phyloP scores from a whole-genome alignment of 768 basidiomycete genomes.

The Termitomyces sp. region DNA sequence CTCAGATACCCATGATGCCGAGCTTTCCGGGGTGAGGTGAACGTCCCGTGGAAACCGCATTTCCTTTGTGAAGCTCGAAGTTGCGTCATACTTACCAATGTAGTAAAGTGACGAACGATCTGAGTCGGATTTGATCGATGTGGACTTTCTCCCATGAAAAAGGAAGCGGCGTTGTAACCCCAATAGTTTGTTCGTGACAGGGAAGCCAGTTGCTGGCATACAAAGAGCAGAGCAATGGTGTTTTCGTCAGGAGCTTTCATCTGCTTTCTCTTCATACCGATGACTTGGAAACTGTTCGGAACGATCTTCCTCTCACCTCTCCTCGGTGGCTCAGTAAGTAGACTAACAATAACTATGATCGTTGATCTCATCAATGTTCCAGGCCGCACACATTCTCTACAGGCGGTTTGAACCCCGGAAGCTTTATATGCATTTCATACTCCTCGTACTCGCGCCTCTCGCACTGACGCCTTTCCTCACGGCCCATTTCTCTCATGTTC shows the following conservation, averaged over 20 bases:
- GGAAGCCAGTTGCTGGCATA: background rate
- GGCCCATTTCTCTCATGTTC: background rate
- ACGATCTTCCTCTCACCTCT: background rate
- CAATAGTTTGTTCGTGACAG: background rate
- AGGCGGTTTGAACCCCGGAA: slow-evolving; percentile 10
- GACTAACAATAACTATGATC: background rate
- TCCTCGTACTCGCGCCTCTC: slow-evolving; percentile 11
- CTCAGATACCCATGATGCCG: no score
- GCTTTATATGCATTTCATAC: slow-evolving; percentile 3
- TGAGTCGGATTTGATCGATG: no score
- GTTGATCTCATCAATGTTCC: background rate
- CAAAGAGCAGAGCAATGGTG: background rate
- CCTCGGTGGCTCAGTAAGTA: slow-evolving; percentile 3
- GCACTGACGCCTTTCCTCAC: slow-evolving; percentile 1
- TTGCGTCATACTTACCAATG: no score
- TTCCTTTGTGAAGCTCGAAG: no score
- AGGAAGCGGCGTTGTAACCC: no score
- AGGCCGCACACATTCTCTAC: slow-evolving; percentile 14
- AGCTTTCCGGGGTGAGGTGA: no score
- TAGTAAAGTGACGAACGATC: no score
- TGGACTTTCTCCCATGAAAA: no score
- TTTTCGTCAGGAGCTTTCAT: background rate
- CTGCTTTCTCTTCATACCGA: background rate
- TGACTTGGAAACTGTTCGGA: background rate
- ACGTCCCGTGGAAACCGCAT: no score